Evolutionary conservation across 2,329 filamentous ascomycete species (phyloP).

Genomic region (Sarocladium brachiariae): DNA sequence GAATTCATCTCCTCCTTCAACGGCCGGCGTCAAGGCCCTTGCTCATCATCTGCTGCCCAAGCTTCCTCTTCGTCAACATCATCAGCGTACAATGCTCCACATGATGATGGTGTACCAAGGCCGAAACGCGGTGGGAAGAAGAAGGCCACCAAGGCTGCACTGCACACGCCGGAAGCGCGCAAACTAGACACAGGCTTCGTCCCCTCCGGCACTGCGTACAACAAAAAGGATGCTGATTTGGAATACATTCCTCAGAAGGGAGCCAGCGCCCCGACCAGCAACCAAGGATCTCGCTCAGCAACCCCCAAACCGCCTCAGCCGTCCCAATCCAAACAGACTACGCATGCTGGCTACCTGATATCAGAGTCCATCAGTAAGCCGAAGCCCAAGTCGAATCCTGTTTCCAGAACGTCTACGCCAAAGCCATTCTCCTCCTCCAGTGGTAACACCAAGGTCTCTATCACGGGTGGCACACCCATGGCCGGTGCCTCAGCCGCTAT

Average conservation of each 20-base stretch:
- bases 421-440: conserved; percentile 41
- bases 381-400: conserved; percentile 48
- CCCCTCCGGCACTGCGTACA: conserved; percentile 63
- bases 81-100: conserved; percentile 14
- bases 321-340: conserved; percentile 41
- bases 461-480: conserved; percentile 75
- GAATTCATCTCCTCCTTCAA: conserved; percentile 82
- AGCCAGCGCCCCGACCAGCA: conserved; percentile 33
- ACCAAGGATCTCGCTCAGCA: conserved; percentile 29
- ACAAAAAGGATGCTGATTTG: conserved; percentile 61
- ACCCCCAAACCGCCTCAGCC: conserved; percentile 33
- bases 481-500: conserved; percentile 71
- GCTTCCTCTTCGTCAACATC: conserved; percentile 12
- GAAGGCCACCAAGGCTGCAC: conserved; percentile 53
- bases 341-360: conserved; percentile 69
- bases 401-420: conserved; percentile 46
- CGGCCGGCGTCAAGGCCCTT: conserved; percentile 46
- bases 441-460: conserved; percentile 59
- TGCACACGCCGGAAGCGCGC: conserved; percentile 59
- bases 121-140: conserved; percentile 39
- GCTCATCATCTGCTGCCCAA: conserved; percentile 10
- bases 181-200: conserved; percentile 54
- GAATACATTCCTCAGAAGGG: conserved; percentile 61
- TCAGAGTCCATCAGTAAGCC: conserved; percentile 61
- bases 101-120: conserved; percentile 42